Conservation (phyloP, 2,329 filamentous ascomycete genomes). For the Pseudogymnoascus sp. region DNA sequence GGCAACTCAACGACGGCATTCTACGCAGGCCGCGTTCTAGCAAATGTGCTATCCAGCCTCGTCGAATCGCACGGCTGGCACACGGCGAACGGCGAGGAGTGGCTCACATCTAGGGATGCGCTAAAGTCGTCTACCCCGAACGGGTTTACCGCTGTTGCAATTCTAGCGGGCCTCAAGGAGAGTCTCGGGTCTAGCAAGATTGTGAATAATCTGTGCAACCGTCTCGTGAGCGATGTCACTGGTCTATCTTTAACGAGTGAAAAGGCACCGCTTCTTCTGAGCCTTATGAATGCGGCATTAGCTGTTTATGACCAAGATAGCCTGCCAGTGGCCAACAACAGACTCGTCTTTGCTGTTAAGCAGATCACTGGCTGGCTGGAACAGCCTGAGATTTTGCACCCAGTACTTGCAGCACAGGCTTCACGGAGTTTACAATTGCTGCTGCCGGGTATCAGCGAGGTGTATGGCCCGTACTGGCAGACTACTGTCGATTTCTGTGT, state of each 20-base stretch:
- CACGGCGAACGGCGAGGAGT: slow-evolving; percentile 37
- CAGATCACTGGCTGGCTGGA: slow-evolving; percentile 68
- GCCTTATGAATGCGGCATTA: slow-evolving; percentile 46
- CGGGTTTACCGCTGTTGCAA: slow-evolving; percentile 40
- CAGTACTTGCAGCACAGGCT: slow-evolving; percentile 40
- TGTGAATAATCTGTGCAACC: slow-evolving; percentile 48
- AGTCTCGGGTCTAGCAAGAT: slow-evolving; percentile 39
- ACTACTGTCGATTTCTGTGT: slow-evolving; percentile 51
- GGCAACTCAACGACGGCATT: slow-evolving; percentile 37
- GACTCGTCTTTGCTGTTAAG: slow-evolving; percentile 64
- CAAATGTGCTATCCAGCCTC: slow-evolving; percentile 40
- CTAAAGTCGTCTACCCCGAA: slow-evolving; percentile 41
- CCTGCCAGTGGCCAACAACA: slow-evolving; percentile 48
- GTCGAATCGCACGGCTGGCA: slow-evolving; percentile 40
- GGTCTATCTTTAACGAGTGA: slow-evolving; percentile 37
- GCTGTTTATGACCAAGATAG: slow-evolving; percentile 43
- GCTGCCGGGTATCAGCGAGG: slow-evolving; percentile 65
- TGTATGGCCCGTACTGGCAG: slow-evolving; percentile 87
- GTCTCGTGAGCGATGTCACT: slow-evolving; percentile 52
- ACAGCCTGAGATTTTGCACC: slow-evolving; percentile 36
- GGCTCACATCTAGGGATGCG: slow-evolving; percentile 37
- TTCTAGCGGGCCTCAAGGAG: slow-evolving; percentile 46
- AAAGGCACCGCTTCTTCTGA: slow-evolving; percentile 41
- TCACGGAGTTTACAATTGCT: slow-evolving; percentile 52
- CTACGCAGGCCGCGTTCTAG: slow-evolving; percentile 47